Conservation (phyloP, 1,284 basidiomycete genomes). For the Pholiota adiposa region DNA sequence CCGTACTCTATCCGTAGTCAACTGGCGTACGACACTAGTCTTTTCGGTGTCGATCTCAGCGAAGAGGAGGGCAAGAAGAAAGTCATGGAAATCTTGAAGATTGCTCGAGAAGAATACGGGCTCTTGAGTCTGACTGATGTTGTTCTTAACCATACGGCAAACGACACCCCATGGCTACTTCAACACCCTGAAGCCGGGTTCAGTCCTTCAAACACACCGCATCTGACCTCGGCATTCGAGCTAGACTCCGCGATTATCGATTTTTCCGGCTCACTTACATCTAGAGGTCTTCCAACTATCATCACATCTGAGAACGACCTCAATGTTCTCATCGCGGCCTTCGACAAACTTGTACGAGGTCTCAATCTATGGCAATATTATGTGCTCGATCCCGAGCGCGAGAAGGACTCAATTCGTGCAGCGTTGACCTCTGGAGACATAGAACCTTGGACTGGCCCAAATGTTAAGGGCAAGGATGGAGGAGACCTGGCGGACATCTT, state of each 20-base stretch:
- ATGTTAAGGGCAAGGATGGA: slow-evolving; percentile 61
- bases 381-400: slow-evolving; percentile 73
- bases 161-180: slow-evolving; percentile 89
- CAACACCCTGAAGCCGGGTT: slow-evolving; percentile 95
- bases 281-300: slow-evolving; percentile 72
- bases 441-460: slow-evolving; percentile 58
- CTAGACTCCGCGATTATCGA: slow-evolving; percentile 84
- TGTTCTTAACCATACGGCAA: slow-evolving; percentile 94
- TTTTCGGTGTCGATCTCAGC: slow-evolving; percentile 58
- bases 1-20: slow-evolving; percentile 94
- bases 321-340: slow-evolving; percentile 63
- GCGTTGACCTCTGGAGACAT: slow-evolving; percentile 51
- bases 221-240: slow-evolving; percentile 86
- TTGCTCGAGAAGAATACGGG: slow-evolving; percentile 84
- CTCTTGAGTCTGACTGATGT: slow-evolving; percentile 90
- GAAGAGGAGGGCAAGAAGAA: slow-evolving; percentile 57
- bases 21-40: slow-evolving; percentile 74
- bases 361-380: slow-evolving; percentile 93
- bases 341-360: slow-evolving; percentile 63
- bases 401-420: slow-evolving; percentile 57
- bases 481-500: slow-evolving; percentile 72
- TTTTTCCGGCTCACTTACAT: slow-evolving; percentile 71
- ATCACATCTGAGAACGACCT: slow-evolving; percentile 74
- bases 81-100: slow-evolving; percentile 65
- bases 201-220: slow-evolving; percentile 87